Conservation (phyloP, 1,284 basidiomycete species). For the Coniferiporia sulphurascens region DNA sequence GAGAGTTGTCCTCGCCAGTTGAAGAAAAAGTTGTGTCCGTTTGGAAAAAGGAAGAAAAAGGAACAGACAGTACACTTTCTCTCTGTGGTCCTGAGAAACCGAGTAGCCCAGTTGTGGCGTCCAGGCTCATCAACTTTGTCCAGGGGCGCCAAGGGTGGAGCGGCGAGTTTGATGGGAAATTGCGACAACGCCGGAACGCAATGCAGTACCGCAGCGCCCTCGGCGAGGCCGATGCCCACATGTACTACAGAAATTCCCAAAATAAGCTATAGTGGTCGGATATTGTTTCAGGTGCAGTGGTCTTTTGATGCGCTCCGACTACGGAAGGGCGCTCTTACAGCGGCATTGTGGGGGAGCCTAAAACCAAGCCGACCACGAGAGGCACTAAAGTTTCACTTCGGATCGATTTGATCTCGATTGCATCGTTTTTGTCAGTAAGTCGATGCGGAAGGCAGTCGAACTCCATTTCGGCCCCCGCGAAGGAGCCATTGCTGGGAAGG, state of each 20-base stretch:
- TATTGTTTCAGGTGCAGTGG: not conserved
- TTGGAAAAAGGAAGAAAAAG: not conserved
- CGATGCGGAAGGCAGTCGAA: not conserved
- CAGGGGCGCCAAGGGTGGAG: not conserved
- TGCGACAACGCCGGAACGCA: not conserved
- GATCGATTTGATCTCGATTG: not conserved
- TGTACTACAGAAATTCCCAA: not conserved
- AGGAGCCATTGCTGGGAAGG: too few relatives aligned
- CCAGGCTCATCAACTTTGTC: too few relatives aligned
- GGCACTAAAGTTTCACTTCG: not conserved
- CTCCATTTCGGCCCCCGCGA: too few relatives aligned
- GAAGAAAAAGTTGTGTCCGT: not conserved
- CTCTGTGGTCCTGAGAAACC: not conserved
- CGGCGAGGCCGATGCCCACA: not conserved
- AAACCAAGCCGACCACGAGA: not conserved
- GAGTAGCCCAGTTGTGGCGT: not conserved
- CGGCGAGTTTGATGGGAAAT: not conserved
- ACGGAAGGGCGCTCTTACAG: not conserved
- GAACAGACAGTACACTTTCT: not conserved
- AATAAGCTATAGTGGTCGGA: not conserved
- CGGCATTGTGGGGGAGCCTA: not conserved
- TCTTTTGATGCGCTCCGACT: not conserved
- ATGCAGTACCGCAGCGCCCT: not conserved
- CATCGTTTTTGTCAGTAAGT: not conserved
- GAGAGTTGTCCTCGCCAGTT: not conserved